Evolutionary conservation across 768 basidiomycete species (phyloP), one percentile per base, ranked within the genome.

Genomic region (Amanita subjunquillea): DNA sequence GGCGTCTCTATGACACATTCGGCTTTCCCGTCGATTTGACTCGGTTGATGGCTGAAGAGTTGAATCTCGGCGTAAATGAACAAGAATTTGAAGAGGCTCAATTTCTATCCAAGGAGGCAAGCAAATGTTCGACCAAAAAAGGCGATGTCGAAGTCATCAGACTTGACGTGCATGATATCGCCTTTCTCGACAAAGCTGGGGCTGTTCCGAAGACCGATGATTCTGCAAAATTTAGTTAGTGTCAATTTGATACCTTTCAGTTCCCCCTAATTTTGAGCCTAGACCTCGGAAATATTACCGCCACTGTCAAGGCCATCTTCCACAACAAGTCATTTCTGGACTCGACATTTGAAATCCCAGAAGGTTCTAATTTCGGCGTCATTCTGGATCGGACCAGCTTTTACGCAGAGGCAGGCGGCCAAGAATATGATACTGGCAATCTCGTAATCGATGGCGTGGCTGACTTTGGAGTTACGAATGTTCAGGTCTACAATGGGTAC

Each of bases 21-120:
- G 96, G 96, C 48, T 99, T 99, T 73, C 96, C 96, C 0, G 92
- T 91, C 39, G 96, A 99, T 63, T 71, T 99, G 47, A 99, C 96
- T 1, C 83, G 87, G 47, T 75, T 99, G 54, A 98, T 99, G 96
- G 96, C 96, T 3, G 90, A 94, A 65, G 96, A 99, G 63, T 72
- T 91, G 27, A 85, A 84, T 2, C 72, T 99, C 41, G 74, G 72
- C 6, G 79, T 98, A 60, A 92, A 97, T 62, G 84, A 94, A 58
- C 73, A 74, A 45, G 93, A 94, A 59, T 95, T 97, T 60, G 91
- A 91, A 58, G 78, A 78, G 57, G 96, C 96, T 7, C 88, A 93
- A 64, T 79, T 85, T 22, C 78, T 80, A 55, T 92, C 90, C 41
- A 93, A 90, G 66, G 89, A 92, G 63, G 92, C 91, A 3, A 93